Evolutionary conservation across 139 green algal genomes (phyloP), one percentile per base, ranked within the genome.

Genomic region (Asterochloris sp.): DNA sequence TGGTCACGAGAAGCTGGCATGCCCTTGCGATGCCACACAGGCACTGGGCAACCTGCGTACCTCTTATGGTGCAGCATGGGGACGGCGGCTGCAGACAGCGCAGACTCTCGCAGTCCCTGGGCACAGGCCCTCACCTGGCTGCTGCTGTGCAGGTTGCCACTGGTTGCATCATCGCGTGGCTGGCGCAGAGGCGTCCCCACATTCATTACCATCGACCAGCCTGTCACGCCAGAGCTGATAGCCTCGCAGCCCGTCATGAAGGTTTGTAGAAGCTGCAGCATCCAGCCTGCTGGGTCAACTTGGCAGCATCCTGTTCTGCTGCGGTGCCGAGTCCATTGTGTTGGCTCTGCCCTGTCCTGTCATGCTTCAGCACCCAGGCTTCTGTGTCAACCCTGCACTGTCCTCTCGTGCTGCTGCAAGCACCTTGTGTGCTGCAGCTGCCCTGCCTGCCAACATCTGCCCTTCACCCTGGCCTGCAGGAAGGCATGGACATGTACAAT

Each of bases 141-240:
- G 38, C 66, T 71, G 66, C 69, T 38, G 29, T 74, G 77, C 77
- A 73, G 77, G 19, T 73, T 81, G 77, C 16, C 69, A 13, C 26
- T 81, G 77, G 61, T 64, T 13, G 77, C 73, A 81, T 62, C 77
- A 6, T 73, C 62, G 15, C 62, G 77, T 17, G 63, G 61, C 13
- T 81, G 77, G 77, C 29, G 77, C 12, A 62, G 73, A 62, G 77
- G 77, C 27, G 77, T 81, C 13, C 77, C 62, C 21, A 81, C 77
- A 27, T 63, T 74, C 13, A 81, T 81, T 21, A 64, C 73, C 10
- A 73, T 73, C 21, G 77, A 81, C n/a, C 62, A 64, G 77, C 60
- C 76, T 80, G 68, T 54, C 24, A 80, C 60, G 24, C 68, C 17
- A 64, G 29, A n/a, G 38, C 38, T 54, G 38, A 54, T 54, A 54